Evolutionary conservation across 2,329 filamentous ascomycete species (phyloP).

Genomic region (Canariomyces notabilis): DNA sequence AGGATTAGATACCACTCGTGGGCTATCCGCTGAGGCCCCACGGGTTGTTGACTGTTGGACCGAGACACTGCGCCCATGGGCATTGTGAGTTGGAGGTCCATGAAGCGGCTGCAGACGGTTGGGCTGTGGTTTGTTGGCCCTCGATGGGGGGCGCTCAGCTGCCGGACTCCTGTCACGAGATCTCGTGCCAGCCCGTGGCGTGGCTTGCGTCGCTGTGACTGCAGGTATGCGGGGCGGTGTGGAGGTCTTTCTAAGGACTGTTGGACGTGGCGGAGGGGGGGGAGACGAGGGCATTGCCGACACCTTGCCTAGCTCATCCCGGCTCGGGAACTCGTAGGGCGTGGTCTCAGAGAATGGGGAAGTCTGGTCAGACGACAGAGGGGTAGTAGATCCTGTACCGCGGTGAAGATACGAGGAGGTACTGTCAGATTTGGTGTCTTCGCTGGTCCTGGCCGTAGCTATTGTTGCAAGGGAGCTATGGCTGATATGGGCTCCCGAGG

Average conservation of each 20-base stretch:
- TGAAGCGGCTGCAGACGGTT: slow-evolving; percentile 17
- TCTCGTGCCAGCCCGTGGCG: slow-evolving; percentile 5
- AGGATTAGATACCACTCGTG: slow-evolving; percentile 30
- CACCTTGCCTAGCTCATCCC: slow-evolving; percentile 18
- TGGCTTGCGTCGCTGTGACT: slow-evolving; percentile 12
- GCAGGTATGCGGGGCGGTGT: slow-evolving; percentile 10
- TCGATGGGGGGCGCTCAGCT: slow-evolving; percentile 3
- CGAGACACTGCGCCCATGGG: slow-evolving; percentile 44
- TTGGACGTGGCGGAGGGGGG: slow-evolving; percentile 4
- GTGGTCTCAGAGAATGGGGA: slow-evolving; percentile 10
- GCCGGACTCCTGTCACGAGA: slow-evolving; percentile 16
- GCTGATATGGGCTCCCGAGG: slow-evolving; percentile 6
- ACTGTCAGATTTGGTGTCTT: slow-evolving; percentile 7
- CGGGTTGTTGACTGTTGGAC: slow-evolving; percentile 38
- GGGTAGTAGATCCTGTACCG: slow-evolving; percentile 1
- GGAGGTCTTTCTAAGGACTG: neutral
- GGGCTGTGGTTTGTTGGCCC: slow-evolving; percentile 18
- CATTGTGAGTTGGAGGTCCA: slow-evolving; percentile 7
- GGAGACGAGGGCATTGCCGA: slow-evolving; percentile 13
- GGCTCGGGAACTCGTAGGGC: slow-evolving; percentile 6
- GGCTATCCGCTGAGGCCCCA: slow-evolving; percentile 25
- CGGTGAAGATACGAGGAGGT: slow-evolving; percentile 7
- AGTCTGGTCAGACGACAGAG: slow-evolving; percentile 8
- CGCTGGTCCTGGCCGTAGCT: slow-evolving; percentile 8
- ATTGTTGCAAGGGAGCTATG: slow-evolving; percentile 1